A percentile compares a stretch with the other conserved stretches of the same genome.
phyloP scores from a whole-genome alignment of 2,329 filamentous ascomycete species.

The Metarhizium anisopliae region DNA sequence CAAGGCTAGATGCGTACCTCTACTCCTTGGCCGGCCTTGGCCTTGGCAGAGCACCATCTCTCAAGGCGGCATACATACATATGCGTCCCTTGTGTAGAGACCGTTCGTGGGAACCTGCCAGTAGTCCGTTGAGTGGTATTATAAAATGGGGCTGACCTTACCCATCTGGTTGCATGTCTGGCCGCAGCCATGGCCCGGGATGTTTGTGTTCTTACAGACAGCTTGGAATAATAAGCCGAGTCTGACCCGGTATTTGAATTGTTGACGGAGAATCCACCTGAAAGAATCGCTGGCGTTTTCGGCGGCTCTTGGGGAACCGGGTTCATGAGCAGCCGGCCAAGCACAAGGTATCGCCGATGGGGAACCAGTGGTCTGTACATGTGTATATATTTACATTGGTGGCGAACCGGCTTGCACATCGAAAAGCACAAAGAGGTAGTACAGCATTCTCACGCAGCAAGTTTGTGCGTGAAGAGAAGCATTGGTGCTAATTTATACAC shows the following conservation, averaged over 20 bases:
- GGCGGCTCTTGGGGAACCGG: background rate
- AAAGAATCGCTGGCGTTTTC: background rate
- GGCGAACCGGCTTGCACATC: background rate
- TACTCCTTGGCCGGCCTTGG: background rate
- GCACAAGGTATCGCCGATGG: background rate
- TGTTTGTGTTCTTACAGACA: slow-evolving; percentile 1
- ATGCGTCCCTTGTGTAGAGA: background rate
- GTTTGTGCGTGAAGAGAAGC: background rate
- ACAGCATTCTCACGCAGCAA: background rate
- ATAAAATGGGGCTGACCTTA: background rate
- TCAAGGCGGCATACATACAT: background rate
- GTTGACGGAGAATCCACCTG: background rate
- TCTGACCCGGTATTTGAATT: background rate
- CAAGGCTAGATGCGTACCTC: background rate
- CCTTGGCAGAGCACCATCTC: background rate
- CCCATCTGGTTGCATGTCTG: slow-evolving; percentile 4
- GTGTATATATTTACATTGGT: background rate
- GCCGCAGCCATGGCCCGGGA: slow-evolving; percentile 3
- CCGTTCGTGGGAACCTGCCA: background rate
- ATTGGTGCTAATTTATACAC: slow-evolving; percentile 1
- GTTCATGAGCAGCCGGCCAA: background rate
- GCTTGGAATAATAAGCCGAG: background rate
- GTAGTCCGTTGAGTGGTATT: background rate
- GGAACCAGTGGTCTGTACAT: background rate
- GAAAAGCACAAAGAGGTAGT: background rate